phyloP scores from a whole-genome alignment of 495 filamentous ascomycete genomes.

The Trichoderma gamsii region DNA sequence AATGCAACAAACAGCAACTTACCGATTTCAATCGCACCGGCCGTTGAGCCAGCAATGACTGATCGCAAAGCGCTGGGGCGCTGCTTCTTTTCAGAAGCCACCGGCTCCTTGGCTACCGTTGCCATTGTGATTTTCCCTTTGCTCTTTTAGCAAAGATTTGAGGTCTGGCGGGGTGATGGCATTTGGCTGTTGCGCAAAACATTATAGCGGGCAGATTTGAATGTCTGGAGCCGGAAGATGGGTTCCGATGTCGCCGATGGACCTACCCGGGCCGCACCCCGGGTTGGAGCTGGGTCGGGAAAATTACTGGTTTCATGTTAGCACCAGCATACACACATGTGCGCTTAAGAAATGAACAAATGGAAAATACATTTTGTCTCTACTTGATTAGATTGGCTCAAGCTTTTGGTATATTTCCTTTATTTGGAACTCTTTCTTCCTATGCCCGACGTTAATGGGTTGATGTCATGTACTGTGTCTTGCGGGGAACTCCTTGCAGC shows the following conservation, averaged over 20 bases:
- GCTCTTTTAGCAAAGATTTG: not conserved
- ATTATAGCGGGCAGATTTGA: slow-evolving; percentile 1
- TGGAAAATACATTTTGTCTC: not conserved
- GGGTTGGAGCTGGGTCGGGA: slow-evolving; percentile 1
- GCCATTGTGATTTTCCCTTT: slow-evolving; percentile 15
- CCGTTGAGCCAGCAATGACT: slow-evolving; percentile 80
- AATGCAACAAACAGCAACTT: slow-evolving; percentile 8
- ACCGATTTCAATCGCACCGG: slow-evolving; percentile 95
- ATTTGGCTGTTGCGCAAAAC: not conserved
- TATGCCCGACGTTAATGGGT: no score
- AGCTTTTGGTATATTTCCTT: no score
- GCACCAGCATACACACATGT: not conserved
- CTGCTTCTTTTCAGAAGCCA: slow-evolving; percentile 30
- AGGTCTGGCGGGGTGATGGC: not conserved
- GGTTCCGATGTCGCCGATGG: slow-evolving; percentile 11
- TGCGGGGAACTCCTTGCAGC: not conserved
- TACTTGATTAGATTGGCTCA: no score
- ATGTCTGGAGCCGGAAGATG: slow-evolving; percentile 4
- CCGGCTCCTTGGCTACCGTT: slow-evolving; percentile 24
- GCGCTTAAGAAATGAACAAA: not conserved
- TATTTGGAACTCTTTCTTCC: no score
- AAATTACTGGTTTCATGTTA: not conserved
- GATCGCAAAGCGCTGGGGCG: slow-evolving; percentile 78
- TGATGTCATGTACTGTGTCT: no score
- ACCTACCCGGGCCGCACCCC: not conserved